phyloP scores from a whole-genome alignment of 495 filamentous ascomycete species.

The Neurospora hispaniola region DNA sequence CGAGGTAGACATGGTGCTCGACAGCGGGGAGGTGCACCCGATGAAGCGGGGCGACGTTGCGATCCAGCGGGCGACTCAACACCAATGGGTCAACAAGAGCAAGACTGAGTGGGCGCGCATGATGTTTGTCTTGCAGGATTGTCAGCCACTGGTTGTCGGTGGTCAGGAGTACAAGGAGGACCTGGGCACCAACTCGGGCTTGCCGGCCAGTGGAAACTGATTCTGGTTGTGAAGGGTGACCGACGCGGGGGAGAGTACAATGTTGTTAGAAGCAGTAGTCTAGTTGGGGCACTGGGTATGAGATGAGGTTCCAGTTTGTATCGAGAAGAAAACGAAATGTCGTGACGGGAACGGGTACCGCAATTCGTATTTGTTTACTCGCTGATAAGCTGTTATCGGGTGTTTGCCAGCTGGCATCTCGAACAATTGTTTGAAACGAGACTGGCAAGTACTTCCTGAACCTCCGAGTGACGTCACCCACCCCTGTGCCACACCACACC shows the following conservation, averaged over 20 bases:
- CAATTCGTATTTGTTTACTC: neutral
- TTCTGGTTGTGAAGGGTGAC: neutral
- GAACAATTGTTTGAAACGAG: neutral
- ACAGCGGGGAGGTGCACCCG: conserved; percentile 42
- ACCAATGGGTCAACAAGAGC: conserved; percentile 54
- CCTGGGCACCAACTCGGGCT: conserved; percentile 18
- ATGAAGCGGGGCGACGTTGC: conserved; percentile 53
- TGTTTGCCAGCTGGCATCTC: neutral
- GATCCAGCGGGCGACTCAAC: conserved; percentile 57
- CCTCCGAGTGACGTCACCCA: neutral
- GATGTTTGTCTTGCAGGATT: conserved; percentile 48
- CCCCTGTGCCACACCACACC: neutral
- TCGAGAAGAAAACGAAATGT: neutral
- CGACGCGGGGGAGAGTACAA: neutral
- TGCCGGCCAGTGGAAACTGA: conserved; percentile 30
- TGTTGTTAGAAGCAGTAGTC: neutral
- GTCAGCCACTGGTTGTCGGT: conserved; percentile 29
- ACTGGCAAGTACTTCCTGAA: neutral
- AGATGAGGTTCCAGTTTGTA: neutral
- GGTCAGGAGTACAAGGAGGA: conserved; percentile 40
- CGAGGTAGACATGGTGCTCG: conserved; percentile 50
- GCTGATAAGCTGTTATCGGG: neutral
- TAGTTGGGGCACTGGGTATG: neutral
- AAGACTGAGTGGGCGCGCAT: conserved; percentile 45
- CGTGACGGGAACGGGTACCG: neutral